Base-by-base conservation (phyloP, 768 basidiomycete species). In the Scleroderma citrinum region DNA sequence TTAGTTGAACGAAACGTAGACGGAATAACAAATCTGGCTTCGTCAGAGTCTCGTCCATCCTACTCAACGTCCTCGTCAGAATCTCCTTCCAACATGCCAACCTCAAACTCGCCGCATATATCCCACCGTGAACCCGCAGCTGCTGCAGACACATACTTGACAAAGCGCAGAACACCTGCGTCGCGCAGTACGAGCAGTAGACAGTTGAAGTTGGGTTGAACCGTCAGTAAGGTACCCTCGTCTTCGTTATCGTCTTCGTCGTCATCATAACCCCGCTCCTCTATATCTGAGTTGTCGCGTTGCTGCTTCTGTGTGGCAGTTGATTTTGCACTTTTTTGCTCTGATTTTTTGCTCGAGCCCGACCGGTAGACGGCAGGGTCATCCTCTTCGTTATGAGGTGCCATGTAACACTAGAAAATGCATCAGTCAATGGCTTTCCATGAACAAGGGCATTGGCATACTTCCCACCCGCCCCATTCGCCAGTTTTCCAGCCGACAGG, bases 381-480 rank as follows among this genome's bases (percentile, higher is more conserved):
- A 54, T 95, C 93, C 60, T 92, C 91, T 57, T 90, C 92, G 53
- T 94, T 85, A 55, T 95, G 92, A 36, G 91, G 89, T 2, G 92
- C 88, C 80, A 96, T 87, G 66, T 97, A 98, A 62, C 92, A 93
- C 85, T 92, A 53, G 8, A 31, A 38, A 48, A 0, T 12, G 7
- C 39, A 45, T 31, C 24, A 35, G 40, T 34, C 26, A 51, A 50
- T 17, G 32, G 40, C 7, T 34, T 21, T 3, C 3, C 8, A 39
- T 26, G 31, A 43, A 21, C 7, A 7, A 54, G 7, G 44, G 40
- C 42, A 12, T 21, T 43, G 19, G 62, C 76, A 41, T 50, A 88
- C 90, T 78, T 97, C 93, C 93, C 94, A 97, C 16, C 90, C 95
- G 41, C 95, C 95, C 81, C 83, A 90, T 54, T 82, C 82, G 11